Evolutionary conservation across 2,329 filamentous ascomycete species (phyloP).

Genomic region (Penicillium brevicompactum): DNA sequence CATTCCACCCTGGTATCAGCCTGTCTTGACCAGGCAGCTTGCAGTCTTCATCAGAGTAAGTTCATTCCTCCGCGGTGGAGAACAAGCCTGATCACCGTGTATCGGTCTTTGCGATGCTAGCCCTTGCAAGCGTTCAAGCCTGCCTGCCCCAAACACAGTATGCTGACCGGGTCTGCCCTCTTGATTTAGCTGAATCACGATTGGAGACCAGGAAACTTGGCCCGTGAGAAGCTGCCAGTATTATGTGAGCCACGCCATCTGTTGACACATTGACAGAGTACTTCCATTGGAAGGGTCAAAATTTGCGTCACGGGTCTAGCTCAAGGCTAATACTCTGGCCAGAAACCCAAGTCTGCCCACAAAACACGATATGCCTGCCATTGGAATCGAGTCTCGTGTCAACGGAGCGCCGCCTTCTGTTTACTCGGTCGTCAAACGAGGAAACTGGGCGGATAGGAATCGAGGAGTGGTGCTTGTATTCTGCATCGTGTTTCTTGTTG

Average conservation of each 20-base stretch:
- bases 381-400: constrained; percentile 26
- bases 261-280: neutral
- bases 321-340: neutral
- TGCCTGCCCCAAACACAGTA: too few relatives aligned
- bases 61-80: too few relatives aligned
- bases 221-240: too few relatives aligned
- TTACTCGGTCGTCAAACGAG: constrained; percentile 38
- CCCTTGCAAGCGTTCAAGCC: too few relatives aligned
- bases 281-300: neutral
- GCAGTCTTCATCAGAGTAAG: too few relatives aligned
- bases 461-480: constrained; percentile 66
- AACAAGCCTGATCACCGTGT: too few relatives aligned
- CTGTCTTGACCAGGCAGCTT: too few relatives aligned
- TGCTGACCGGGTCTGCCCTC: too few relatives aligned
- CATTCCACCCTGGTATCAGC: too few relatives aligned
- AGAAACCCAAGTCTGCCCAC: neutral
- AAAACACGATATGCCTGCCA: constrained; percentile 26
- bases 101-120: too few relatives aligned
- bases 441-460: constrained; percentile 55
- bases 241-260: neutral
- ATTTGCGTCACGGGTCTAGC: neutral
- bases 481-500: constrained; percentile 61
- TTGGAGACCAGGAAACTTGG: too few relatives aligned
- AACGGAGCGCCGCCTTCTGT: constrained; percentile 10
- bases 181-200: too few relatives aligned